phyloP scores from a whole-genome alignment of 208 protist genomes.

The Wallacemonas sp. region DNA sequence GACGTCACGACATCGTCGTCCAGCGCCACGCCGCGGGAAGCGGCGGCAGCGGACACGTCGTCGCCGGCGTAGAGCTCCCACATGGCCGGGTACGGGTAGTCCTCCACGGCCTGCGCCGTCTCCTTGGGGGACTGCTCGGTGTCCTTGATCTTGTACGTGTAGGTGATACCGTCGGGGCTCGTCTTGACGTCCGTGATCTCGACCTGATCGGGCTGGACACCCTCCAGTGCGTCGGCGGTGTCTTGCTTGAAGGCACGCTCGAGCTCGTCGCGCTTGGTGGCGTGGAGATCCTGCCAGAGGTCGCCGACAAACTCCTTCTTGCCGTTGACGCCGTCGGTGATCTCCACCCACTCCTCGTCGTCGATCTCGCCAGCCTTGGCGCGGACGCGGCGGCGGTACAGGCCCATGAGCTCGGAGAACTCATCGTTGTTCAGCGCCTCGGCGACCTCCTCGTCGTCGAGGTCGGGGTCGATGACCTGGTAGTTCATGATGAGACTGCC shows the following conservation, averaged over 20 bases:
- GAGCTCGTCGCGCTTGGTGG: conserved; percentile 13
- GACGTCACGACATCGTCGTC: conserved; percentile 24
- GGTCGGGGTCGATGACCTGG: conserved; percentile 22
- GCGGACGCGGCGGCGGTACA: conserved; percentile 25
- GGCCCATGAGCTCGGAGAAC: conserved; percentile 38
- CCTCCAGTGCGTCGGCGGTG: conserved; percentile 23
- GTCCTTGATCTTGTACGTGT: conserved; percentile 38
- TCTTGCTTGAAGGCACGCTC: conserved; percentile 40
- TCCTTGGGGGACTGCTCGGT: conserved; percentile 6
- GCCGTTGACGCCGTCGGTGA: conserved; percentile 10
- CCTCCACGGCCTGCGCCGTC: conserved; percentile 16
- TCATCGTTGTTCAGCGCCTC: conserved; percentile 33
- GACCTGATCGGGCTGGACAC: conserved; percentile 13
- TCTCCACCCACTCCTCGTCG: conserved; percentile 13
- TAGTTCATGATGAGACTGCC: conserved; percentile 30
- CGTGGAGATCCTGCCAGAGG: conserved; percentile 20
- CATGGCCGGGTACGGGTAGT: conserved; percentile 36
- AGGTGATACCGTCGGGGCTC: conserved; percentile 17
- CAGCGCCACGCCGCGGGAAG: too few relatives aligned
- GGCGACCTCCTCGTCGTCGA: conserved; percentile 24
- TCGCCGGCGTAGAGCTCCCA: conserved; percentile 46
- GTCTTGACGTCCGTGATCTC: conserved; percentile 21
- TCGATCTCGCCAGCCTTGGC: neutral
- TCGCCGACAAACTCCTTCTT: conserved; percentile 26
- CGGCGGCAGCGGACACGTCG: neutral